Conservation (phyloP, 371 early-diverging fungal genomes). For the Rhizopus sp. region DNA sequence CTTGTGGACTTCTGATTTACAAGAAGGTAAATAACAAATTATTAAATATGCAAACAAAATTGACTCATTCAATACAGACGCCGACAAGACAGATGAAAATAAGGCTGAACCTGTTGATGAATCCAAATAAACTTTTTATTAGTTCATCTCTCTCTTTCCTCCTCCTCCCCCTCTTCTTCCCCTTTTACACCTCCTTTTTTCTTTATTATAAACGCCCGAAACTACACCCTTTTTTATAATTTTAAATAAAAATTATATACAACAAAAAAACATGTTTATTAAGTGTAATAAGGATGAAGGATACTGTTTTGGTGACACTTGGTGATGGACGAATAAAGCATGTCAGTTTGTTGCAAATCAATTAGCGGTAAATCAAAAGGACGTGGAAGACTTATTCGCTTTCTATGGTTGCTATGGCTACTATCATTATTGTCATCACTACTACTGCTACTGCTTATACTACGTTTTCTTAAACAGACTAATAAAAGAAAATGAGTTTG, state of each 20-base stretch:
- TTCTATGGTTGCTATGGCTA: neutral
- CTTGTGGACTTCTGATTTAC: slow-evolving; percentile 98
- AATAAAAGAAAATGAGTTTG: neutral
- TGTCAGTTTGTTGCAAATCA: neutral
- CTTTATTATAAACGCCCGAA: slow-evolving; percentile 1
- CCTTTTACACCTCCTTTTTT: slow-evolving; percentile 1
- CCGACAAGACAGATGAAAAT: slow-evolving; percentile 26
- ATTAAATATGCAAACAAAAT: neutral
- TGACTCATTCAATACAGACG: slow-evolving; percentile 12
- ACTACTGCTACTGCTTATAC: neutral
- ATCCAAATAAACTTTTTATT: slow-evolving; percentile 21
- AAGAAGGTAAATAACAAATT: slow-evolving; percentile 59
- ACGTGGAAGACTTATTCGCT: neutral
- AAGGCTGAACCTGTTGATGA: slow-evolving; percentile 28
- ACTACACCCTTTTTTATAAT: slow-evolving; percentile 8
- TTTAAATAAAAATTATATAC: slow-evolving; percentile 5
- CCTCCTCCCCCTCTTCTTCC: slow-evolving; percentile 1
- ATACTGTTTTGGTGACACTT: neutral
- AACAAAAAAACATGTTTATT: neutral
- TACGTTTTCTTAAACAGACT: neutral
- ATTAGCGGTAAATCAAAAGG: neutral
- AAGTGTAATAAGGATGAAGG: no score
- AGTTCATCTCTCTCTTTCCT: neutral
- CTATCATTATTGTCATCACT: neutral
- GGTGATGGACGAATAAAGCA: neutral